Percentiles rank a stretch among this genome's conserved stretches.
Conservation (phyloP, 257 asterid species). For the Sherardia arvensis region DNA sequence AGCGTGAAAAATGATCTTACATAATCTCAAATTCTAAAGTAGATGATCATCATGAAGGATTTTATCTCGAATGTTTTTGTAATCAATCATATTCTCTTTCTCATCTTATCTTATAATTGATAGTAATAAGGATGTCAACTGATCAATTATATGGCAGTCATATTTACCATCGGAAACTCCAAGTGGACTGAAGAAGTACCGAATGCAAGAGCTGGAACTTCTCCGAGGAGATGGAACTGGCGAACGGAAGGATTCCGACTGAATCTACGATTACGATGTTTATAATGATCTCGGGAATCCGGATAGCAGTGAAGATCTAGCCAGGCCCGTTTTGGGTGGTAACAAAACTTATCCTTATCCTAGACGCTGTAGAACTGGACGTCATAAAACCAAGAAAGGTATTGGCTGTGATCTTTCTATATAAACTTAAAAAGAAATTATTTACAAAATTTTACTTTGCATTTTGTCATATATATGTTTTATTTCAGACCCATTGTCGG, state of each 20-base stretch:
- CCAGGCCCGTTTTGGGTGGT: slow-evolving; percentile 69
- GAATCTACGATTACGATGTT: slow-evolving; percentile 69
- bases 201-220: slow-evolving; percentile 37
- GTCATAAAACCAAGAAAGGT: slow-evolving; percentile 43
- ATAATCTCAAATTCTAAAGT: no score
- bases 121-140: no score
- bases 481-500: slow-evolving; percentile 46
- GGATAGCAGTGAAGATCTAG: slow-evolving; percentile 21
- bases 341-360: slow-evolving; percentile 46
- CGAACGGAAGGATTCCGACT: slow-evolving; percentile 36
- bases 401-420: no score
- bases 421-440: no score
- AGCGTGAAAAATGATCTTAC: no score
- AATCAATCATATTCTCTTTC: no score
- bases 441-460: no score
- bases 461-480: no score
- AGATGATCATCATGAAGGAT: no score
- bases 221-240: slow-evolving; percentile 63
- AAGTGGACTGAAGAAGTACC: slow-evolving; percentile 27
- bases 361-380: slow-evolving; percentile 72
- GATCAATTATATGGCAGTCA: no score
- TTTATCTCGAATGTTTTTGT: no score
- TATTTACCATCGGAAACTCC: slow-evolving; percentile 71
- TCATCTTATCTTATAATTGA: no score
- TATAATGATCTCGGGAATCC: slow-evolving; percentile 78